Percentiles rank a stretch among this genome's conserved stretches.
Conservation (phyloP, 2,329 filamentous ascomycete genomes). For the Fusarium tjaetaba region DNA sequence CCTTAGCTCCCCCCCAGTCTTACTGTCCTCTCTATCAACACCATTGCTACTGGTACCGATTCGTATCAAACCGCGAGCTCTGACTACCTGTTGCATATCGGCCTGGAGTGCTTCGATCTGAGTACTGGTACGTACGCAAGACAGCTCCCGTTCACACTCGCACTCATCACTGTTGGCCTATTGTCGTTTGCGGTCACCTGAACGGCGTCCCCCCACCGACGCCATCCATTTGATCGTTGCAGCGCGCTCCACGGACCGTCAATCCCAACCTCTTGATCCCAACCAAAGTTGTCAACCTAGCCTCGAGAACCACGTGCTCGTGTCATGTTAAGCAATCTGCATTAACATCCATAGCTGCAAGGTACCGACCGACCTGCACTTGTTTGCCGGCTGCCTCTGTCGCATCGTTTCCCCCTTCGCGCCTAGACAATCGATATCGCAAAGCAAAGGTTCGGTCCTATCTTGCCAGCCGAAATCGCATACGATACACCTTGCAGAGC, state of each 20-base stretch:
- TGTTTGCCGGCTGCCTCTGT: not conserved
- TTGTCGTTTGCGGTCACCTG: not conserved
- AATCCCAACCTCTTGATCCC: slow-evolving; percentile 40
- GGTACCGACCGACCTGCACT: slow-evolving; percentile 1
- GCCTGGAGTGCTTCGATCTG: not conserved
- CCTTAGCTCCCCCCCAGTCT: slow-evolving; percentile 14
- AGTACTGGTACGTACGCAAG: not conserved
- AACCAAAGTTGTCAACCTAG: slow-evolving; percentile 24
- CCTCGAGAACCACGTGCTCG: slow-evolving; percentile 8
- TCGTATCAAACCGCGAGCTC: not conserved
- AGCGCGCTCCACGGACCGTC: slow-evolving; percentile 12
- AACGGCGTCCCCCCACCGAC: not conserved
- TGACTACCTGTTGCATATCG: not conserved
- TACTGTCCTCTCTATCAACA: not conserved
- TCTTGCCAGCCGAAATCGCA: not conserved
- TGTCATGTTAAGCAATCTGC: slow-evolving; percentile 17
- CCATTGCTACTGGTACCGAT: not conserved
- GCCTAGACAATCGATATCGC: not conserved
- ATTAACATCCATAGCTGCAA: slow-evolving; percentile 16
- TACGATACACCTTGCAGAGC: not conserved
- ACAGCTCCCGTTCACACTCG: not conserved
- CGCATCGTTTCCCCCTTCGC: not conserved
- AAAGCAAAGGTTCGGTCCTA: not conserved
- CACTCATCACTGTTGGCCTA: not conserved
- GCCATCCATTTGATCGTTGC: not conserved